Evolutionary conservation across 768 basidiomycete genomes (phyloP), one percentile per base, ranked within the genome.

Genomic region (Nidularia sp.): DNA sequence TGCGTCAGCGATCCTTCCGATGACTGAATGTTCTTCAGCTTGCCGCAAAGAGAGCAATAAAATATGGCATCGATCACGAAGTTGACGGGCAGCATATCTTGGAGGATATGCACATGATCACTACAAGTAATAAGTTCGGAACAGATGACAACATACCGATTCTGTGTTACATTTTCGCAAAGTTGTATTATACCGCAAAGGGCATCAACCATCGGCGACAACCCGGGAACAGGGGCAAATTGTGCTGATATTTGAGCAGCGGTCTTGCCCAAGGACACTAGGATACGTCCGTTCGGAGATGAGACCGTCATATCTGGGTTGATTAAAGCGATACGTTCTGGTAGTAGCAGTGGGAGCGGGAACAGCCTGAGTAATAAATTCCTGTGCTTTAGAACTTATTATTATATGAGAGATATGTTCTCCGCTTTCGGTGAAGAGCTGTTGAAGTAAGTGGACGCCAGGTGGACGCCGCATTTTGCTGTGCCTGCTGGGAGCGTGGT

Each of bases 151-250:
- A 56, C 62, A 18, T 57, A 79, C 82, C 70, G 73, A 61, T 84
- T 84, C 2, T 68, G 65, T 2, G 66, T 55, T 7, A 81, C 77
- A 56, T 76, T 75, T 41, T 75, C 70, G 58, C 80, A 75, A 32
- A 79, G 65, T 47, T 72, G 51, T 18, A 82, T 62, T 41, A 84
- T 76, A 33, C 60, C 66, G 42, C 70, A 71, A 10, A 79, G 57
- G 1, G 73, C 51, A 13, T 73, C 76, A 29, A 76, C 67, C 9
- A 71, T 70, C 9, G 74, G 70, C 6, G 62, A 66, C 10, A 82
- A 65, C 47, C 70, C 79, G 32, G 81, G 81, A 5, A 82, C 64
- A 7, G 79, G 76, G 22, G 71, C 62, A 47, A 79, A 72, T 48
- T 76, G 63, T 18, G 80, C 77, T 13, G 77, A 66, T 2, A 76